These are phyloP conservation scores for Paspalum notatum DNA, from an alignment of 176 grass and related monocot species.

Conservation along the genomic window DNA sequence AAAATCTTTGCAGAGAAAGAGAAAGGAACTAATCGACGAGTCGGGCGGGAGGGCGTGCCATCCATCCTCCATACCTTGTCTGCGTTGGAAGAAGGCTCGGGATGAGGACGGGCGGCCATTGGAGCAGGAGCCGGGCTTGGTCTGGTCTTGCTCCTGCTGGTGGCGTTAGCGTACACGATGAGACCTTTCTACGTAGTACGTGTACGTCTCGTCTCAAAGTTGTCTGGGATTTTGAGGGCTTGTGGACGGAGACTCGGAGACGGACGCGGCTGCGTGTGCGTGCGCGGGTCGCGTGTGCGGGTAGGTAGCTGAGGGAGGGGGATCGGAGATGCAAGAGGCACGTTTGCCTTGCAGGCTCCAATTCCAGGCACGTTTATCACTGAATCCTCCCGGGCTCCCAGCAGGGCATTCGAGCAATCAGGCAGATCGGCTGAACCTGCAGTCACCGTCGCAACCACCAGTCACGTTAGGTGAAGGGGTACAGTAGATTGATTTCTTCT, in stretches of 20 bases:
- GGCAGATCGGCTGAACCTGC: too few relatives aligned
- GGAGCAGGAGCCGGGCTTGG: not conserved
- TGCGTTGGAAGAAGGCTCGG: not conserved
- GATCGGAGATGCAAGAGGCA: too few relatives aligned
- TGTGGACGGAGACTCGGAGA: not conserved
- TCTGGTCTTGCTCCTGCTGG: too few relatives aligned
- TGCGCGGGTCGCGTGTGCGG: not conserved
- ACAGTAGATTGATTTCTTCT: too few relatives aligned
- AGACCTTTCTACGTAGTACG: not conserved
- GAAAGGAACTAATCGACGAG: not conserved
- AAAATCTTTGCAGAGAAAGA: too few relatives aligned
- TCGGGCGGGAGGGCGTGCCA: not conserved
- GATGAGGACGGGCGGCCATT: slow-evolving; percentile 21
- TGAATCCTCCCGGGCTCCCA: too few relatives aligned
- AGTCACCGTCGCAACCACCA: too few relatives aligned
- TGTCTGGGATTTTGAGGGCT: too few relatives aligned
- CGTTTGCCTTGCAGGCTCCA: too few relatives aligned
- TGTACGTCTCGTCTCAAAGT: not conserved
- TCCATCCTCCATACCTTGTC: not conserved
- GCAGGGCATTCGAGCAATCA: too few relatives aligned
- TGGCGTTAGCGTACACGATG: not conserved
- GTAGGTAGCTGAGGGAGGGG: not conserved
- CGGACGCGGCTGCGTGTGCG: not conserved
- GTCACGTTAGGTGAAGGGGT: too few relatives aligned
- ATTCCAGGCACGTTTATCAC: too few relatives aligned